phyloP scores from a whole-genome alignment of 371 early-diverging fungal genomes.

The Mortierella sp. region DNA sequence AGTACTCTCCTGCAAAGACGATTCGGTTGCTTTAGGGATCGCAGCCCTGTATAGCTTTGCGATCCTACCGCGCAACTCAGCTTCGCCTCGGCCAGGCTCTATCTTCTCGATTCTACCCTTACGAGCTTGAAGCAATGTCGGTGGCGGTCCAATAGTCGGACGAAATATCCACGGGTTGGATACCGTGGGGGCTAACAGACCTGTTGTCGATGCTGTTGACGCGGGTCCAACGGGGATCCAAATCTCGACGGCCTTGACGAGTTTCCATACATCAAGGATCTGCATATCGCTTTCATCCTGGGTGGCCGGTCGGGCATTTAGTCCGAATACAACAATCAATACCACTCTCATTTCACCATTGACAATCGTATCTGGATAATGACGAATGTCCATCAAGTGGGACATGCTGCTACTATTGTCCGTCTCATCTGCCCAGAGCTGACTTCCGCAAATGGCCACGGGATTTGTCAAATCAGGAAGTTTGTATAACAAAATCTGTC shows the following conservation, averaged over 20 bases:
- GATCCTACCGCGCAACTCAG: constrained; percentile 20
- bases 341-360: constrained; percentile 26
- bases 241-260: constrained; percentile 30
- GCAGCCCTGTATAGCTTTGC: constrained; percentile 26
- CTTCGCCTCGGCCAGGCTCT: constrained; percentile 1
- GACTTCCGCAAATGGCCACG: constrained; percentile 15
- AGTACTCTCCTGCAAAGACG: not conserved
- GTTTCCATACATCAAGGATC: constrained; percentile 31
- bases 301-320: constrained; percentile 12
- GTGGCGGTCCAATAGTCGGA: not conserved
- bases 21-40: not conserved
- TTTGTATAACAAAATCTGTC: constrained; percentile 16
- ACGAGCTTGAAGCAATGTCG: not conserved
- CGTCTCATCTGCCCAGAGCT: constrained; percentile 8
- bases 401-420: constrained; percentile 1
- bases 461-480: constrained; percentile 31
- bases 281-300: constrained; percentile 11
- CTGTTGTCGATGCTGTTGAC: not conserved
- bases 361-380: constrained; percentile 7
- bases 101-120: constrained; percentile 18
- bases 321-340: constrained; percentile 32
- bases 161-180: not conserved
- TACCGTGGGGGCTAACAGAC: not conserved
- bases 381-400: constrained; percentile 29
- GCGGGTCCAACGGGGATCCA: constrained; percentile 12